phyloP scores from a whole-genome alignment of 805 yeast genomes.

The Starmerella powellii region DNA sequence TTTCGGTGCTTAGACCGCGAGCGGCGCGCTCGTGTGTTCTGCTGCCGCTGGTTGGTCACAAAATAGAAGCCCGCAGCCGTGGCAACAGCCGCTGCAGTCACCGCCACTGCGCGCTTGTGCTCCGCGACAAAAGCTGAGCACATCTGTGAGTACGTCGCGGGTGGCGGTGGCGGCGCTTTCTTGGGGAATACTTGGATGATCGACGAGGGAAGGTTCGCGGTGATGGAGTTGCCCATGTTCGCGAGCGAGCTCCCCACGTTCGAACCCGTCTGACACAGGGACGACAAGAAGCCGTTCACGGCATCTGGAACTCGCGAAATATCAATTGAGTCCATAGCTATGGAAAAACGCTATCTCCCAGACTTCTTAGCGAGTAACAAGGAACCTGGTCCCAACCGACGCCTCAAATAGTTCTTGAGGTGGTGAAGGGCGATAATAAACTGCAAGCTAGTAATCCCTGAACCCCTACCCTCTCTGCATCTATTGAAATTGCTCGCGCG shows the following conservation, averaged over 20 bases:
- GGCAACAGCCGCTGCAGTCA: not conserved
- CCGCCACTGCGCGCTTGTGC: conserved; percentile 17
- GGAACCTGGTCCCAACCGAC: no score
- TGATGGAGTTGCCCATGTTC: not conserved
- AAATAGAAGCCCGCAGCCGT: not conserved
- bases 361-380: no score
- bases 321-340: conserved; percentile 14
- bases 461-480: no score
- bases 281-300: conserved; percentile 16
- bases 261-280: conserved; percentile 10
- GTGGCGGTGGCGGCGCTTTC: conserved; percentile 18
- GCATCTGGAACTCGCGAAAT: conserved; percentile 11
- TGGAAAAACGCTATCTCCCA: no score
- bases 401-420: no score
- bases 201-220: conserved; percentile 1
- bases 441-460: no score
- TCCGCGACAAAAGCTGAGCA: conserved; percentile 24
- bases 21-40: no score
- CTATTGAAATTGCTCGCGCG: no score
- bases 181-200: not conserved
- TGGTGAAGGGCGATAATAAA: no score
- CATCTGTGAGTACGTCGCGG: no score
- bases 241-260: conserved; percentile 4
- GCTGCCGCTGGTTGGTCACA: not conserved
- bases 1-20: not conserved